These are phyloP conservation scores for Fraxinus americana DNA, from an alignment of 257 asterid species.

Conservation along the genomic window DNA sequence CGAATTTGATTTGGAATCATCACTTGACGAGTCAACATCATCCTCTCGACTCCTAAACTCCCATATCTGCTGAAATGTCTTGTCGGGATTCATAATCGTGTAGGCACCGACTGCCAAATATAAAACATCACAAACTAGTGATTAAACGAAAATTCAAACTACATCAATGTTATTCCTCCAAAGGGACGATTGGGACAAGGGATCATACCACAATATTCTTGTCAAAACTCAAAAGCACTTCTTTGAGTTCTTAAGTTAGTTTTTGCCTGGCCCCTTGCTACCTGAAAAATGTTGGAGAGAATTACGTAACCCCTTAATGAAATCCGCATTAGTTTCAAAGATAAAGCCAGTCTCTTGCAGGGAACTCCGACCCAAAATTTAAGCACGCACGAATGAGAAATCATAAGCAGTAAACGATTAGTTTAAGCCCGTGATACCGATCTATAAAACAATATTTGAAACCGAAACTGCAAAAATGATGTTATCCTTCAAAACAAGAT, in stretches of 20 bases:
- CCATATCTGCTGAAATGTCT: constrained; percentile 53
- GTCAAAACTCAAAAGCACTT: background rate
- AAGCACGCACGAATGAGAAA: background rate
- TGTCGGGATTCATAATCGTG: constrained; percentile 34
- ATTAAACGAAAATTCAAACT: background rate
- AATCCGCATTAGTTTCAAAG: background rate
- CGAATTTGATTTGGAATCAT: constrained; percentile 50
- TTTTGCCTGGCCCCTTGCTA: background rate
- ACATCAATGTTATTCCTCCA: background rate
- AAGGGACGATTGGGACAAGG: background rate
- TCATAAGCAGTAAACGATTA: background rate
- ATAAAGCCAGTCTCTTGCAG: background rate
- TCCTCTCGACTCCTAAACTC: constrained; percentile 55
- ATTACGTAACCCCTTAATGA: background rate
- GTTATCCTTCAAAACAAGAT: background rate
- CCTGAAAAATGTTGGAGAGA: background rate
- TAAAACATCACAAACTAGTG: background rate
- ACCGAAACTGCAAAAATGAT: background rate
- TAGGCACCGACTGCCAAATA: background rate
- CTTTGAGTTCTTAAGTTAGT: background rate
- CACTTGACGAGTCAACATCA: constrained; percentile 53
- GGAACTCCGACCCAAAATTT: background rate
- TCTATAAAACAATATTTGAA: background rate
- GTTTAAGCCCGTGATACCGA: background rate
- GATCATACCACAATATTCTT: too few relatives aligned